Evolutionary conservation across 768 basidiomycete species (phyloP), one percentile per base, ranked within the genome.

Genomic region (Hortiboletus flavorubellus): DNA sequence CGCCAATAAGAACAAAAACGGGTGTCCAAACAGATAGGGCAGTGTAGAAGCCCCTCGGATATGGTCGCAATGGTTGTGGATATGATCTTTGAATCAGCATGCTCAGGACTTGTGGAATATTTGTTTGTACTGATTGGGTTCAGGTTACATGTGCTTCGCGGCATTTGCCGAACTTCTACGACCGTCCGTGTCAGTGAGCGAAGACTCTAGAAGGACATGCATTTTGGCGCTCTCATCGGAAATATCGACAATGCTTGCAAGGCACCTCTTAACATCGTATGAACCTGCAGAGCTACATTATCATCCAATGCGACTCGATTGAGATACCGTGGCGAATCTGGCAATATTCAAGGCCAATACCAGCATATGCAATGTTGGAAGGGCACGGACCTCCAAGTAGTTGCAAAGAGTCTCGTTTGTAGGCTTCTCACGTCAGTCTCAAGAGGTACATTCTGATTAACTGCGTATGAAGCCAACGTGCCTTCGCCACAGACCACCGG

Each of bases 401-500:
- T 14, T n/a, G 12, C 34, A 29, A 11, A 14, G 26, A 31, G 42
- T 31, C 33, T 31, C 15, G 48, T 37, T 38, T 16, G 37, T 45
- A 41, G 12, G 26, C 21, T 31, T 8, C 21, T 39, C 37, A 21
- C 8, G 29, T 40, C 40, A 45, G n/a, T 35, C 16, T n/a, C 46
- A 29, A 26, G 29, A 29, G 21, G 42, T n/a, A 9, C 26, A 21
- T 30, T 15, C 26, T 41, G 46, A 39, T 30, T 16, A 14, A 49
- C 30, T 44, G 43, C 46, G 49, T 51, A 39, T 30, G 21, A 41
- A 42, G 30, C 34, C 58, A 58, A 51, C 59, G 58, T 67, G 52
- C 46, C 53, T 49, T 58, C 26, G 61, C 66, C 66, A 67, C 58
- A 56, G 34, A 34, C 37, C 48, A 35, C 40, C 31, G 29, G 23